Conservation (phyloP, 2,329 filamentous ascomycete species). For the Thelonectria discophora region DNA sequence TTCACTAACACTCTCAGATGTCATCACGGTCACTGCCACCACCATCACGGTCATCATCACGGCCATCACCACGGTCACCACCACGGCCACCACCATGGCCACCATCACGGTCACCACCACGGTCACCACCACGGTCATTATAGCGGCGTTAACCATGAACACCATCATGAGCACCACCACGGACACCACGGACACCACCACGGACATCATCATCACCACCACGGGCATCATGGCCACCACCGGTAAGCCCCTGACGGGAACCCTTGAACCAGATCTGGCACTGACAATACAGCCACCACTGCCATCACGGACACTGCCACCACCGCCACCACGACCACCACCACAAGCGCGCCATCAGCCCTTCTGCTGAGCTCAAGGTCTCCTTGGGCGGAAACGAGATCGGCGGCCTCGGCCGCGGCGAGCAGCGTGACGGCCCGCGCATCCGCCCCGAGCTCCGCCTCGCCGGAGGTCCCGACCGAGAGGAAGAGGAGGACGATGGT, state of each 20-base stretch:
- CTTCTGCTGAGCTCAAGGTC: not conserved
- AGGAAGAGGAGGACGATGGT: too few species aligned
- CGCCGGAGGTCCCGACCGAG: too few species aligned
- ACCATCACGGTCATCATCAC: too few species aligned
- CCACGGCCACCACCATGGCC: not conserved
- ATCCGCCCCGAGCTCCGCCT: too few species aligned
- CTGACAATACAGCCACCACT: not conserved
- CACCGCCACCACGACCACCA: slow-evolving; percentile 20
- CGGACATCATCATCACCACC: too few species aligned
- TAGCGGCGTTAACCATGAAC: slow-evolving; percentile 10
- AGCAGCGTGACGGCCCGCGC: too few species aligned
- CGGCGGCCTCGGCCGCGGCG: slow-evolving; percentile 26
- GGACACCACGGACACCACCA: too few species aligned
- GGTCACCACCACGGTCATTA: too few species aligned
- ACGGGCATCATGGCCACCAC: too few species aligned
- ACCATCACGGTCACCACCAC: not conserved
- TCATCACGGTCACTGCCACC: not conserved
- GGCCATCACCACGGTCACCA: not conserved
- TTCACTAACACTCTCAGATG: too few species aligned
- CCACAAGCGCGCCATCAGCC: not conserved
- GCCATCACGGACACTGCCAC: slow-evolving; percentile 8
- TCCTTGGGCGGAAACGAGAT: not conserved
- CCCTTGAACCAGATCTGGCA: too few species aligned
- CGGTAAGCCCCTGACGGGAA: too few species aligned
- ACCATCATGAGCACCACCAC: slow-evolving; percentile 9